Evolutionary conservation across 1,284 basidiomycete genomes (phyloP), one percentile per base, ranked within the genome.

Genomic region (Trichosporon inkin): DNA sequence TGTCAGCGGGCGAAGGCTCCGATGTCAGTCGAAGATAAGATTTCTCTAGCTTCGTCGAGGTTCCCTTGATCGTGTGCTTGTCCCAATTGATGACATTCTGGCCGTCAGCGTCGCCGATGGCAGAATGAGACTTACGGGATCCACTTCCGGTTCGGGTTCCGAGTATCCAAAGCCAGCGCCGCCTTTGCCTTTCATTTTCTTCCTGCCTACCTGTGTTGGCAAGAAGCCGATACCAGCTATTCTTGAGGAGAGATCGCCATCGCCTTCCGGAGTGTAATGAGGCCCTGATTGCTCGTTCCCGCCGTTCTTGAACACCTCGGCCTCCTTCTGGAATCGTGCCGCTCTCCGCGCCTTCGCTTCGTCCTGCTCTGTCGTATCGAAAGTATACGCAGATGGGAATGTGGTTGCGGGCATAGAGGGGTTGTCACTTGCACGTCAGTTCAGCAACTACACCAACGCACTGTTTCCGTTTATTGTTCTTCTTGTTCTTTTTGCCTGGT

Each of bases 71-170:
- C 4, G 94, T 97, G 77, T 88, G 84, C 57, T 86, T 86, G 80
- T 99, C 95, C 96, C 96, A 99, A 76, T 96, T 89, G 60, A 94
- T 88, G 10, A 96, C 92, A 71, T 95, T 94, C 93, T 94, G 71
- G 4, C 3, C 2, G 28, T 56, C 16, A 62, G 61, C 40, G 35
- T 1, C 10, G 10, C 17, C 6, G 8, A 8, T n/a, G 5, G 17
- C n/a, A n/a, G 1, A 2, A 13, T 14, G 8, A 41, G n/a, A 73
- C 80, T 65, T 24, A 81, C 80, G 11, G 80, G 79, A 70, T 81
- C 80, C n/a, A 77, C 76, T 37, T 78, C 76, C 32, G 66, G 65
- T 14, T 71, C 71, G 7, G 68, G 69, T 14, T 65, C 70, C 13
- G 62, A 58, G 55, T 74, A 74, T 5, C 71, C 72, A 19, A 72